Conservation (phyloP, 345 rosid species). For the Salix exigua region DNA sequence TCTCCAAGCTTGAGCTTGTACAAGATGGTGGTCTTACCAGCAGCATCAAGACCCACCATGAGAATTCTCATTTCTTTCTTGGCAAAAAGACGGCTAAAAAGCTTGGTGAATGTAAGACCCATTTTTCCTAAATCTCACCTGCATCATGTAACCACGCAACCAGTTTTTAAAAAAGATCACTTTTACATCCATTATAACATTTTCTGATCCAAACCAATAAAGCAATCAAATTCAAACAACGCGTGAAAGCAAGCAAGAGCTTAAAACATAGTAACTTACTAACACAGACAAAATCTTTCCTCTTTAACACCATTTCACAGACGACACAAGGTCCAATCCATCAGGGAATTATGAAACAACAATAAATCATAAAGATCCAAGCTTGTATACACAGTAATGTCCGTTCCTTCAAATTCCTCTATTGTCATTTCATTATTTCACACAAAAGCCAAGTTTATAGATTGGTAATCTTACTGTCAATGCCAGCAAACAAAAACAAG, state of each 20-base stretch:
- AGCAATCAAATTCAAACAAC: not conserved
- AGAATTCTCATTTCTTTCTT: slow-evolving; percentile 20
- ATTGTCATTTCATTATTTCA: not conserved
- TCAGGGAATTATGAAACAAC: too few species aligned
- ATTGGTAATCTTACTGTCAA: not conserved
- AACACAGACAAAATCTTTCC: not conserved
- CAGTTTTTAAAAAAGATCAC: not conserved
- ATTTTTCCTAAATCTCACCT: not conserved
- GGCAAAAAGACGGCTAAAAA: slow-evolving; percentile 20
- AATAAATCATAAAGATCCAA: not conserved
- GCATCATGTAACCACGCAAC: not conserved
- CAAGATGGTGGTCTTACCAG: slow-evolving; percentile 21
- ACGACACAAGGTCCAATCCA: not conserved
- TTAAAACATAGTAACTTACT: too few species aligned
- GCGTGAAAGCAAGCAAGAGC: not conserved
- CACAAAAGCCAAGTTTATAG: not conserved
- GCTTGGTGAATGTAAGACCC: slow-evolving; percentile 20
- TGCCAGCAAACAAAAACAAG: not conserved
- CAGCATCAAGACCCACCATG: slow-evolving; percentile 22
- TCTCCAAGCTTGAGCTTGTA: slow-evolving; percentile 24
- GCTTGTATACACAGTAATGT: not conserved
- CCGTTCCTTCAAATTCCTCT: not conserved
- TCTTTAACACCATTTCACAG: too few species aligned
- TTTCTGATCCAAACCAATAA: not conserved
- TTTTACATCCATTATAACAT: not conserved